A percentile compares a stretch with the other conserved stretches of the same genome.
These are phyloP conservation scores for Quercus berberidifolia DNA, from an alignment of 306 rosid genomes.

Conservation along the genomic window DNA sequence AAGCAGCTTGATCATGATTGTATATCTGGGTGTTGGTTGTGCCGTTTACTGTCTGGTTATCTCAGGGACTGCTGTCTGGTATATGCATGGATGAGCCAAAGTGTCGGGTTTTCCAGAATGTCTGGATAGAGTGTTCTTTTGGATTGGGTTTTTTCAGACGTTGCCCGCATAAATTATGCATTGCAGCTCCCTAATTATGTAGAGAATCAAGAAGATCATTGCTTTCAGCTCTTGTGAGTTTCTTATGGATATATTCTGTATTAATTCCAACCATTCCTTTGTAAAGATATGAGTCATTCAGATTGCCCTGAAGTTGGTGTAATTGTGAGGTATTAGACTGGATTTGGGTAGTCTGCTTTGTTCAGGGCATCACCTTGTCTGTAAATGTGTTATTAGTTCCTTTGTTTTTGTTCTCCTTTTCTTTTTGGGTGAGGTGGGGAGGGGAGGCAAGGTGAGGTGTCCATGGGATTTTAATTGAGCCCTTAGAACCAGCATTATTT, in stretches of 20 bases:
- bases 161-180: neutral
- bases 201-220: neutral
- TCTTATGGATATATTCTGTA: conserved; percentile 6
- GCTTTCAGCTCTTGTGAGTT: conserved; percentile 6
- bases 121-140: neutral
- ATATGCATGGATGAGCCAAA: neutral
- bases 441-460: neutral
- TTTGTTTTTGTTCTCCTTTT: neutral
- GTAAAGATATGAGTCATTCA: conserved; percentile 20
- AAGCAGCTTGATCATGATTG: conserved; percentile 22
- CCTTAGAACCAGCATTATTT: neutral
- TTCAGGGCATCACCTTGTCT: conserved; percentile 4
- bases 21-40: conserved; percentile 11
- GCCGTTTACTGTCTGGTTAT: conserved; percentile 18
- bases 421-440: neutral
- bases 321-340: neutral
- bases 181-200: neutral
- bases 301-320: conserved; percentile 6
- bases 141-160: neutral
- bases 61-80: conserved; percentile 21
- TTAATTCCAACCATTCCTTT: conserved; percentile 21
- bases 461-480: neutral
- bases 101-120: neutral
- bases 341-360: neutral
- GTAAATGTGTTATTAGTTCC: conserved; percentile 13